Conservation (phyloP, 108 stramenopile genomes). For the Cyclotella atomus region DNA sequence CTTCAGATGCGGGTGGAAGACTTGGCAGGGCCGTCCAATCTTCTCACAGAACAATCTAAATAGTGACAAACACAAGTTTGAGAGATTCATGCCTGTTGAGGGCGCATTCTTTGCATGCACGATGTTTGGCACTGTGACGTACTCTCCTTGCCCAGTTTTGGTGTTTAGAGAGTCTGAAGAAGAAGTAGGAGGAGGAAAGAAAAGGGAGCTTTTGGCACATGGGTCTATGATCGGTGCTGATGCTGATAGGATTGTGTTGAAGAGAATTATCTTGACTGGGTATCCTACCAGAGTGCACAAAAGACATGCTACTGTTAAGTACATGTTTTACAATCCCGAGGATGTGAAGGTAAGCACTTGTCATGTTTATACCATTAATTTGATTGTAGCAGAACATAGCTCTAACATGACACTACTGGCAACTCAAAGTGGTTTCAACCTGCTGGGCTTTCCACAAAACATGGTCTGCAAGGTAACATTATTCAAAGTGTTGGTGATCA, state of each 20-base stretch:
- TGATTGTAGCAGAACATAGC: too few relatives aligned
- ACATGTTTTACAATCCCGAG: conserved; percentile 99
- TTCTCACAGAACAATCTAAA: conserved; percentile 97
- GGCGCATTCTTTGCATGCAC: conserved; percentile 90
- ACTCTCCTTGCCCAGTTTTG: conserved; percentile 89
- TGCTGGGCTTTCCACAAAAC: conserved; percentile 94
- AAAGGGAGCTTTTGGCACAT: conserved; percentile 81
- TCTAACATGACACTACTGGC: too few relatives aligned
- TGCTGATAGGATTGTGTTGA: conserved; percentile 96
- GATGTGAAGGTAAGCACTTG: conserved; percentile 74
- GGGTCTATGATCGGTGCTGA: conserved; percentile 95
- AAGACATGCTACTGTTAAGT: conserved; percentile 95
- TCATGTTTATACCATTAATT: neutral
- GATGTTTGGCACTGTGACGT: conserved; percentile 95
- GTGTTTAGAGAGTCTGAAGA: conserved; percentile 65
- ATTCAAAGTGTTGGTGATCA: conserved; percentile 96
- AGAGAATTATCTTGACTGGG: conserved; percentile 96
- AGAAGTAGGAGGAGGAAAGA: conserved; percentile 21
- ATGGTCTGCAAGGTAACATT: conserved; percentile 97
- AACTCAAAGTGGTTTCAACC: conserved; percentile 99
- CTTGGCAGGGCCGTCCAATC: conserved; percentile 89
- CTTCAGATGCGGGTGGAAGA: conserved; percentile 95
- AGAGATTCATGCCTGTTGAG: conserved; percentile 90
- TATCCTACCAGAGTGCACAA: conserved; percentile 97
- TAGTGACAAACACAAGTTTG: conserved; percentile 98